Conservation (phyloP, 1,139 yeast species). For the Zygosaccharomyces pseudobailii region DNA sequence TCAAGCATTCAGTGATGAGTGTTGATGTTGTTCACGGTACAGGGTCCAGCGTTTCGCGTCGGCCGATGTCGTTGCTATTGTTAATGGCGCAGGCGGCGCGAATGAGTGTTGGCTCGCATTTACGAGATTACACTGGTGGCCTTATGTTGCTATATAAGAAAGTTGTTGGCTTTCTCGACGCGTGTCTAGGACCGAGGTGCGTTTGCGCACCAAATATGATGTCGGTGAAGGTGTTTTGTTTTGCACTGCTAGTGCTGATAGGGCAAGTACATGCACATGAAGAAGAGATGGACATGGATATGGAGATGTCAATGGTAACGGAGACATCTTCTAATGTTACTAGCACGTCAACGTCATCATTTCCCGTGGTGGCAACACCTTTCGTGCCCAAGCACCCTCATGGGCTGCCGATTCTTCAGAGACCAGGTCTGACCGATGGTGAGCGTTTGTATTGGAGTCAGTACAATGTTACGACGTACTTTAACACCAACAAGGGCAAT, state of each 20-base stretch:
- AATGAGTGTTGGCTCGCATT: background rate
- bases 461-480: conserved; percentile 77
- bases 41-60: conserved; percentile 4
- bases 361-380: conserved; percentile 32
- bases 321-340: background rate
- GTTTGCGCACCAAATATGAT: background rate
- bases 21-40: background rate
- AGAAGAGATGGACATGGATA: conserved; percentile 15
- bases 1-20: background rate
- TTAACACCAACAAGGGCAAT: conserved; percentile 47
- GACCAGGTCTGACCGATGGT: conserved; percentile 59
- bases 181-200: background rate
- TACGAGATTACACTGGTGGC: background rate
- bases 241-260: background rate
- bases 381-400: conserved; percentile 57
- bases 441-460: conserved; percentile 74
- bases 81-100: background rate
- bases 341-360: background rate
- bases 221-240: background rate
- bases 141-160: background rate
- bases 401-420: conserved; percentile 69
- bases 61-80: background rate
- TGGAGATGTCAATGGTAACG: conserved; percentile 17
- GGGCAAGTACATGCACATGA: conserved; percentile 1
- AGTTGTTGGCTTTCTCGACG: background rate